phyloP scores from a whole-genome alignment of 2,329 filamentous ascomycete genomes.

The Colletotrichum salicis region DNA sequence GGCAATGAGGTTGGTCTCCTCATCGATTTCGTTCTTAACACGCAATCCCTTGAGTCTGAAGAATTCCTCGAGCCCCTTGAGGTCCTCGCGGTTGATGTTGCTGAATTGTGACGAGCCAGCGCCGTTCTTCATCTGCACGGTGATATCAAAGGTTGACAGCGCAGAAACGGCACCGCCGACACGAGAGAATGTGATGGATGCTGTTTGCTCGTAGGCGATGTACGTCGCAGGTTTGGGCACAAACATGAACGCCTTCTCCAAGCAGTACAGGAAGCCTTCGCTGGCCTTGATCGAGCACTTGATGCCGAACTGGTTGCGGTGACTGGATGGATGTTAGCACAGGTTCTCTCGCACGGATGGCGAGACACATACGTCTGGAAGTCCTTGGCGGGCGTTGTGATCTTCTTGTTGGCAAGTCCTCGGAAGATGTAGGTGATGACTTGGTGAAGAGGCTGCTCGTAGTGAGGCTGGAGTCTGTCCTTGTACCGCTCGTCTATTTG shows the following conservation, averaged over 20 bases:
- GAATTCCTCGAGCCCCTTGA: conserved; percentile 95
- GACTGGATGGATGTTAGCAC: conserved; percentile 59
- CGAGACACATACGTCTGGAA: conserved; percentile 74
- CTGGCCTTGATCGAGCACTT: conserved; percentile 99
- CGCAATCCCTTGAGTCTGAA: conserved; percentile 96
- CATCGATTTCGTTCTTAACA: conserved; percentile 98
- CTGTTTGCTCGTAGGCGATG: conserved; percentile 92
- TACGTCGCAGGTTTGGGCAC: conserved; percentile 98
- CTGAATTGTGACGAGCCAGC: conserved; percentile 93
- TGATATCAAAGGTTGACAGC: conserved; percentile 96
- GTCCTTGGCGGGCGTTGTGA: conserved; percentile 92
- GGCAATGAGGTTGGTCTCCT: conserved; percentile 84
- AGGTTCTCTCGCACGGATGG: background rate
- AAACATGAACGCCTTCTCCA: conserved; percentile 99
- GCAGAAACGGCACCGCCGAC: conserved; percentile 94
- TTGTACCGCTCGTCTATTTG: conserved; percentile 86
- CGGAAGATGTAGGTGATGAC: conserved; percentile 97
- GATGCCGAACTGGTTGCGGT: conserved; percentile 93
- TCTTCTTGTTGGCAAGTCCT: conserved; percentile 92
- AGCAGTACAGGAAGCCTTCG: conserved; percentile 94
- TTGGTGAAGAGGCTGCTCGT: conserved; percentile 92
- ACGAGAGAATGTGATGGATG: conserved; percentile 92
- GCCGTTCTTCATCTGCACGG: conserved; percentile 88
- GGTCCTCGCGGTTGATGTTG: conserved; percentile 98
- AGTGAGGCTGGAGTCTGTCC: conserved; percentile 86